These are phyloP conservation scores for Starmerella bombi DNA, from an alignment of 805 yeast genomes.

Conservation along the genomic window DNA sequence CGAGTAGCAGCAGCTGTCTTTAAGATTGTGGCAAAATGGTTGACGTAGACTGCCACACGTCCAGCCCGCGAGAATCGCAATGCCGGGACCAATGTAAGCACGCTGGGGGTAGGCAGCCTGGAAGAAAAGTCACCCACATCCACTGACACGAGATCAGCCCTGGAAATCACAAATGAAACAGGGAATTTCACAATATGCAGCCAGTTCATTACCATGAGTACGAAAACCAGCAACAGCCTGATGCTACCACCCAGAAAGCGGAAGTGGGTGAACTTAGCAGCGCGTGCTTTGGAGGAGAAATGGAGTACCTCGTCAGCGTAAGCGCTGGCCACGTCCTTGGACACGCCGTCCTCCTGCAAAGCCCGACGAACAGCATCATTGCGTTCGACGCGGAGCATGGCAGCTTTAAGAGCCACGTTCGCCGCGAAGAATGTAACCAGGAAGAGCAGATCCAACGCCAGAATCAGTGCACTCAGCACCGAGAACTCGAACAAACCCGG, in stretches of 20 bases:
- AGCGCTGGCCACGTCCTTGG: slow-evolving; percentile 48
- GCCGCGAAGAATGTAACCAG: slow-evolving; percentile 75
- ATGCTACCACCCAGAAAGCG: slow-evolving; percentile 15
- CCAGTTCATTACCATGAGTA: slow-evolving; percentile 28
- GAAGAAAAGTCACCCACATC: slow-evolving; percentile 10
- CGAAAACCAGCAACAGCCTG: slow-evolving; percentile 23
- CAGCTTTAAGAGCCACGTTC: slow-evolving; percentile 72
- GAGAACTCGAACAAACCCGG: slow-evolving; percentile 72
- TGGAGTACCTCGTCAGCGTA: slow-evolving; percentile 21
- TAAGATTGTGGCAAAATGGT: slow-evolving; percentile 7
- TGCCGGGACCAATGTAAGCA: slow-evolving; percentile 31
- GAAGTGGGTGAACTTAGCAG: slow-evolving; percentile 14
- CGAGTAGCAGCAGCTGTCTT: slow-evolving; percentile 14
- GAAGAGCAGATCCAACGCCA: slow-evolving; percentile 57
- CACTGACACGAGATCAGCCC: slow-evolving; percentile 16
- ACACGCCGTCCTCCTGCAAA: slow-evolving; percentile 89
- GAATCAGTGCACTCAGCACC: slow-evolving; percentile 53
- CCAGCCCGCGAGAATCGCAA: slow-evolving; percentile 25
- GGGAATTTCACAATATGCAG: slow-evolving; percentile 27
- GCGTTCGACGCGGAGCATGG: slow-evolving; percentile 72
- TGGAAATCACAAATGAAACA: slow-evolving; percentile 24
- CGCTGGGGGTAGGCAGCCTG: slow-evolving; percentile 16
- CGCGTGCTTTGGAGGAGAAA: slow-evolving; percentile 15
- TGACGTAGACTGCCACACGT: slow-evolving; percentile 10
- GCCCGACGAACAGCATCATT: slow-evolving; percentile 64